Evolutionary conservation across 2,329 filamentous ascomycete species (phyloP).

Genomic region (Pestalotiopsis sp.): DNA sequence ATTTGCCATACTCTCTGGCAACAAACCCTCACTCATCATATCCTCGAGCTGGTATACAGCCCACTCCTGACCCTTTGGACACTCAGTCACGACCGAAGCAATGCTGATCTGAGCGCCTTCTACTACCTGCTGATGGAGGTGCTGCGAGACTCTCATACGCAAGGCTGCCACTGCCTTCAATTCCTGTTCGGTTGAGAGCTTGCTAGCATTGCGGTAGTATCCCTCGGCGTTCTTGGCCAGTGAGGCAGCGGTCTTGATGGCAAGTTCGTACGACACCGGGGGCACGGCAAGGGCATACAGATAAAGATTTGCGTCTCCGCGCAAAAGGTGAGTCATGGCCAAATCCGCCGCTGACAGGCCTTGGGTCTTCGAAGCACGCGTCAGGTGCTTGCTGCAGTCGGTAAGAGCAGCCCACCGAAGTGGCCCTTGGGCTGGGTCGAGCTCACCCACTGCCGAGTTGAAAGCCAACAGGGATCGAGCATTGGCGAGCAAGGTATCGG

Average conservation of each 20-base stretch:
- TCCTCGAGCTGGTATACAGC: constrained; percentile 24
- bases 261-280: constrained; percentile 24
- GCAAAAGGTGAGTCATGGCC: constrained; percentile 28
- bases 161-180: constrained; percentile 20
- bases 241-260: constrained; percentile 22
- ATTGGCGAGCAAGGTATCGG: constrained; percentile 24
- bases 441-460: constrained; percentile 26
- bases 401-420: constrained; percentile 31
- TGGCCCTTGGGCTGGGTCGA: constrained; percentile 17
- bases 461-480: constrained; percentile 29
- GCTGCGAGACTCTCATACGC: constrained; percentile 20
- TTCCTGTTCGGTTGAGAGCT: constrained; percentile 21
- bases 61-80: constrained; percentile 21
- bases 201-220: constrained; percentile 34
- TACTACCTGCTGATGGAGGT: constrained; percentile 15
- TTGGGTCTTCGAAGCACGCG: constrained; percentile 22
- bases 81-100: constrained; percentile 15
- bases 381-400: constrained; percentile 23
- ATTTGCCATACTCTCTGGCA: constrained; percentile 11
- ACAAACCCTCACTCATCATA: constrained; percentile 22
- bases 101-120: constrained; percentile 14
- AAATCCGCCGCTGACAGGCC: constrained; percentile 22
- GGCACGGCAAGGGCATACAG: constrained; percentile 28
- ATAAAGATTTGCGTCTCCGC: constrained; percentile 30
- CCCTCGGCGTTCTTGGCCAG: constrained; percentile 31